phyloP scores from a whole-genome alignment of 2,329 filamentous ascomycete species.

The Fusarium neocosmosporiellum region DNA sequence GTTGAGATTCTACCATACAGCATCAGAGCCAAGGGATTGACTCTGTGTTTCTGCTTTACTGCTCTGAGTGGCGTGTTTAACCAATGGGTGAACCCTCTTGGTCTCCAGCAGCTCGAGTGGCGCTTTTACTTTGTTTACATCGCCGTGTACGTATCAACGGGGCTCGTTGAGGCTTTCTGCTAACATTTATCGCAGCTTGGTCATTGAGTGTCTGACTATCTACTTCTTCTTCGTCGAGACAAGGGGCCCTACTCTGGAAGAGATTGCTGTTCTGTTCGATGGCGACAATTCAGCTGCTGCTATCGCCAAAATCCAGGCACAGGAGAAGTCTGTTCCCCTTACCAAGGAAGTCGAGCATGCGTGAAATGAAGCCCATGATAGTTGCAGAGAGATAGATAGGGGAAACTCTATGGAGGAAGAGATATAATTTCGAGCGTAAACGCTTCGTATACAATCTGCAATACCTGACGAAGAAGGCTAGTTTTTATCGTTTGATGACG shows the following conservation, averaged over 20 bases:
- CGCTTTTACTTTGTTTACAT: constrained; percentile 42
- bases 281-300: constrained; percentile 36
- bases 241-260: constrained; percentile 35
- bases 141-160: constrained; percentile 29
- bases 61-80: constrained; percentile 39
- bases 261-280: constrained; percentile 41
- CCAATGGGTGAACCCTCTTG: constrained; percentile 41
- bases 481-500: not conserved
- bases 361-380: not conserved
- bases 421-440: not conserved
- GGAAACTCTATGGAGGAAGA: not conserved
- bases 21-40: constrained; percentile 41
- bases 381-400: not conserved
- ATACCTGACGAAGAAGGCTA: not conserved
- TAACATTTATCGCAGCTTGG: constrained; percentile 8
- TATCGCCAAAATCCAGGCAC: constrained; percentile 32
- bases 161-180: too few relatives aligned
- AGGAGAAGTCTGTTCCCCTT: constrained; percentile 22
- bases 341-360: constrained; percentile 35
- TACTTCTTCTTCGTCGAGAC: constrained; percentile 44
- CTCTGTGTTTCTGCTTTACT: constrained; percentile 40
- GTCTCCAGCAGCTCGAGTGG: constrained; percentile 36
- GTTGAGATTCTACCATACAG: constrained; percentile 40
- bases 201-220: constrained; percentile 39
- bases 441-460: not conserved